These are phyloP conservation scores for Groenewaldozyma sp. DNA, from an alignment of 1,139 yeast genomes.

Conservation along the genomic window DNA sequence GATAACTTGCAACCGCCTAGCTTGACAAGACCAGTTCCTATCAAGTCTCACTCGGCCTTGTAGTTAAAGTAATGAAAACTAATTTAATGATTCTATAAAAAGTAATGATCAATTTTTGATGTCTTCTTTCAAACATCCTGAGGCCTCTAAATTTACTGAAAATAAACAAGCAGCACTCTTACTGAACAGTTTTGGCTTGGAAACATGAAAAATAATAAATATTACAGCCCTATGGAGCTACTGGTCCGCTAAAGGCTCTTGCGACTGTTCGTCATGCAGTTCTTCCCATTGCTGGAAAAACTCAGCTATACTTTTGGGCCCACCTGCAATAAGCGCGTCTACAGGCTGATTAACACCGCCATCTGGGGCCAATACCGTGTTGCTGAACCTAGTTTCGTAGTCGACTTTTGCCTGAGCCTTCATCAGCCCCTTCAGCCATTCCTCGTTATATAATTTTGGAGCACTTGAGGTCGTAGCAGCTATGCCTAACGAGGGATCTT, in stretches of 20 bases:
- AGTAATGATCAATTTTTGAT: no score
- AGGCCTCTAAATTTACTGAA: no score
- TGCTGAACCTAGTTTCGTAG: constrained; percentile 28
- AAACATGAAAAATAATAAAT: no score
- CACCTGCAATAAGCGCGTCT: constrained; percentile 21
- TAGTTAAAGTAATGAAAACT: neutral
- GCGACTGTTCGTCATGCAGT: neutral
- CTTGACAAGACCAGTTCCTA: neutral
- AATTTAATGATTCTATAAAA: neutral
- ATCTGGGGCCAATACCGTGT: constrained; percentile 24
- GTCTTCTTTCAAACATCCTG: no score
- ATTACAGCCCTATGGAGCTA: neutral
- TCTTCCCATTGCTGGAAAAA: constrained; percentile 2
- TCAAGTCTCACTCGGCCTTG: neutral
- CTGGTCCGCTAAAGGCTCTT: neutral
- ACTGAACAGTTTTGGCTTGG: no score
- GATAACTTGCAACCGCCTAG: neutral
- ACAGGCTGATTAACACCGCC: constrained; percentile 18
- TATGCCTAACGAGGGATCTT: neutral
- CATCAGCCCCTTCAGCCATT: constrained; percentile 31
- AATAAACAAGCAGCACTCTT: no score
- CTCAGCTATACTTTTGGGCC: constrained; percentile 16
- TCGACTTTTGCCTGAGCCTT: constrained; percentile 29
- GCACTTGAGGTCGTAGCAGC: constrained; percentile 1
- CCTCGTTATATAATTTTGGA: constrained; percentile 9